Base-by-base conservation (phyloP, 495 filamentous ascomycete genomes). In the Trichocladium uniseriatum region DNA sequence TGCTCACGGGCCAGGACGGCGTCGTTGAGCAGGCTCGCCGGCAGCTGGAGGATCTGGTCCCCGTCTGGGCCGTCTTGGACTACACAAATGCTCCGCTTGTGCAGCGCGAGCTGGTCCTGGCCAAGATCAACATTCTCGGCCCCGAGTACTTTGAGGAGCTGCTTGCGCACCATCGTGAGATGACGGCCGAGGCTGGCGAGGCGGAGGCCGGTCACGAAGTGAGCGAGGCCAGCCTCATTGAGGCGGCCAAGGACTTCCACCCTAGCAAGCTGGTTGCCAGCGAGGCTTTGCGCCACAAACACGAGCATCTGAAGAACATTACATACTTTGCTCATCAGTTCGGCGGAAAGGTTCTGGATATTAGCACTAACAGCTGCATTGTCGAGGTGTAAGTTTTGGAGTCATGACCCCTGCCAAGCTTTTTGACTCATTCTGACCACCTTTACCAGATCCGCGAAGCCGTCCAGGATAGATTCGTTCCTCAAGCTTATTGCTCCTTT, bases 131-230 rank as follows among this genome's bases (percentile, higher is more conserved):
- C 55, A 94, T 92, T 43, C 73, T 98, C 18, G 92, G 92, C 1
- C 92, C 92, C 14, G 92, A 98, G 73, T 95, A 92, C 72, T 98
- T 95, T 59, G 91, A 95, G 67, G 91, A 97, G 68, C 75, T 97
- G 48, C 78, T 94, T 51, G 85, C 89, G 45, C 91, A 98, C 70
- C 92, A 98, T 69, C 81, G 89, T 48, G 79, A 82, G 66, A 79
- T 82, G n/a, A 74, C 78, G 19, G 70, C 74, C 19, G 63, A 57
- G 22, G 61, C 62, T 16, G 10, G 47, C 35, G 53, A 51, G 22
- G 58, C 55, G 7, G 60, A 68, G 41, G 50, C 58, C 41, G 53
- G 62, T 55, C 55, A 73, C 55, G 59, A 68, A 52, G 49, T 53
- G 10, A 34, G 43, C 11, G 64, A 70, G 41, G 38, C 38, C 15